Conservation (phyloP, 2,329 filamentous ascomycete genomes). For the Talaromyces islandicus region DNA sequence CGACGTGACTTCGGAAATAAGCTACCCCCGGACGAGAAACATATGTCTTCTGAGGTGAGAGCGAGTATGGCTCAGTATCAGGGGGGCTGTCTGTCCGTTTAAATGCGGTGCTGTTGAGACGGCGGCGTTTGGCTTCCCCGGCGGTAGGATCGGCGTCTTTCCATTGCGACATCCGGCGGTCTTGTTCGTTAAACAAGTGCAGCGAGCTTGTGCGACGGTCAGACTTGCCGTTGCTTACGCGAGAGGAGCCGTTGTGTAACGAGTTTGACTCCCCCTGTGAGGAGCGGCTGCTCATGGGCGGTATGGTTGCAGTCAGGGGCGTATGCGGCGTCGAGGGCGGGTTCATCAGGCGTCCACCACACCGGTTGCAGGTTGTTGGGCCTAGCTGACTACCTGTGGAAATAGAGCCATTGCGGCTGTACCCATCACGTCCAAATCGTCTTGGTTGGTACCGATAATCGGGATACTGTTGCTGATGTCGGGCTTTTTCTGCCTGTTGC, state of each 20-base stretch:
- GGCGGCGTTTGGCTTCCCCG: constrained; percentile 58
- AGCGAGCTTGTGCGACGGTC: constrained; percentile 20
- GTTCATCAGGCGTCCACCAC: constrained; percentile 45
- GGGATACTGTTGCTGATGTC: constrained; percentile 84
- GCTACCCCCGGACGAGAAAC: constrained; percentile 36
- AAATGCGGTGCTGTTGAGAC: constrained; percentile 46
- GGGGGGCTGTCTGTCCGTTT: constrained; percentile 33
- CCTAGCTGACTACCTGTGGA: constrained; percentile 32
- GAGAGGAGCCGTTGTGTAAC: constrained; percentile 18
- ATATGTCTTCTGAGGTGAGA: constrained; percentile 34
- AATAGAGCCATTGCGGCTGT: constrained; percentile 28
- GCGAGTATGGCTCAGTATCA: constrained; percentile 34
- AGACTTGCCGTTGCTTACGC: constrained; percentile 13
- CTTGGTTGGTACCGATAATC: constrained; percentile 92
- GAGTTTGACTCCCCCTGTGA: constrained; percentile 21
- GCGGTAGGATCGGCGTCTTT: constrained; percentile 38
- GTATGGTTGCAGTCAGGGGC: constrained; percentile 32
- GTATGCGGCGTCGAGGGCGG: constrained; percentile 37
- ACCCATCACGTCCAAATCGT: constrained; percentile 54
- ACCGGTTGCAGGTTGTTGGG: constrained; percentile 34
- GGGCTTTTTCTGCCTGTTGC: constrained; percentile 72
- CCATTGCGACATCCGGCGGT: constrained; percentile 18
- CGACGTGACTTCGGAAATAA: constrained; percentile 28
- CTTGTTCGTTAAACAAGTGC: constrained; percentile 18
- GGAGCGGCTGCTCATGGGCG: constrained; percentile 27